Evolutionary conservation across 2,329 filamentous ascomycete genomes (phyloP), one percentile per base, ranked within the genome.

Genomic region (Sporothrix dimorphospora): DNA sequence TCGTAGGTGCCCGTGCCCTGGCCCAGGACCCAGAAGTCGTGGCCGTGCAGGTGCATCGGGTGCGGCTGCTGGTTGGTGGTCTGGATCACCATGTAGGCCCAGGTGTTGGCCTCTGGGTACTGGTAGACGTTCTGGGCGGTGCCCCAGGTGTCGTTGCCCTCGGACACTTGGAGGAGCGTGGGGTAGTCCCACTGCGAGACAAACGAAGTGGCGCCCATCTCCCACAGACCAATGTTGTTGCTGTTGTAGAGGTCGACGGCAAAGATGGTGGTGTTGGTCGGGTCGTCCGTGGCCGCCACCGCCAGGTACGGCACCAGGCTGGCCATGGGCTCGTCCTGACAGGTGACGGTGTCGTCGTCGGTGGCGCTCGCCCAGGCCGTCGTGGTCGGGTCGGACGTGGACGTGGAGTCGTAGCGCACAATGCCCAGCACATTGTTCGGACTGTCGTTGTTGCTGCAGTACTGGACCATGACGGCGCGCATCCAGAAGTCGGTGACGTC

Each of bases 11-110:
- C 74, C 21, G 61, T 34, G 61, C 74, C 74, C 47, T 73, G 66
- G 12, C 78, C 81, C 4, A 84, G 78, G 7, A 84, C 72, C 70
- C 75, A 81, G 71, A 82, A 83, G 73, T 84, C 82, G 74, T 82
- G 81, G n/a, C 82, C 83, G 78, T 84, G 82, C 19, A 83, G 77
- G 75, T 84, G 82, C 73, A 84, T 82, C 0, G 83, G 82, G 73
- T 84, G 82, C 5, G 75, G 73, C 69, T 30, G 8, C 34, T 16
- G 8, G 65, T 69, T 69, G 40, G 8, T 47, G 27, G 72, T 74
- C 67, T 74, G 61, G 70, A 76, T 70, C 49, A 76, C 51, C 34
- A 70, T 68, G 72, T 75, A 76, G 47, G 70, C 72, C 75, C 74
- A 76, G 16, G 59, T 34, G 69, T 75, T n/a, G 68, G 70, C 70